phyloP scores from a whole-genome alignment of 176 grass and related monocot species.

The Carex pumila region DNA sequence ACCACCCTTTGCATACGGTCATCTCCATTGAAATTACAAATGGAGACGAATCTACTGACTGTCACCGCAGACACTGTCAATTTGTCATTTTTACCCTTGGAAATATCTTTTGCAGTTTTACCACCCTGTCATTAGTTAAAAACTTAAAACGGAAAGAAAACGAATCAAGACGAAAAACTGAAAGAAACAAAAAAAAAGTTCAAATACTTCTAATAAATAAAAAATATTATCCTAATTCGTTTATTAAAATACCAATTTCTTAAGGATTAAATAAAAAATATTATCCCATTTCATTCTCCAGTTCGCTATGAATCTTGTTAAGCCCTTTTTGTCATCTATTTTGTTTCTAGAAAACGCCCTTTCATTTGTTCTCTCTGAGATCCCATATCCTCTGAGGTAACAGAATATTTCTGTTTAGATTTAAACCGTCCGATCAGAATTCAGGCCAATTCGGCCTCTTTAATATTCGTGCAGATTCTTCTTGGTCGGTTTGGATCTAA shows the following conservation, averaged over 20 bases:
- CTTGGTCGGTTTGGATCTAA: too few relatives aligned
- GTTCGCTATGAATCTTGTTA: slow-evolving; percentile 1
- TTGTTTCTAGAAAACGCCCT: slow-evolving; percentile 28
- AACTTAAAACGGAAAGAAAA: background rate
- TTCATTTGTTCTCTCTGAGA: slow-evolving; percentile 25
- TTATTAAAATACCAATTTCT: background rate
- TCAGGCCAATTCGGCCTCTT: too few relatives aligned
- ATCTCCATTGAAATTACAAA: background rate
- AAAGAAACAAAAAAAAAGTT: background rate
- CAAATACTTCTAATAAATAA: background rate
- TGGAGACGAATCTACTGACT: background rate
- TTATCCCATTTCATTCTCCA: slow-evolving; percentile 4
- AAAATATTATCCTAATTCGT: background rate
- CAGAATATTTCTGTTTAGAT: too few relatives aligned
- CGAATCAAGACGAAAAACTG: background rate
- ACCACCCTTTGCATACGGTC: too few relatives aligned
- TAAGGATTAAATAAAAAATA: background rate
- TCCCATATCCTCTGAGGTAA: too few relatives aligned
- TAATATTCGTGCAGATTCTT: too few relatives aligned
- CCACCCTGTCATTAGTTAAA: background rate
- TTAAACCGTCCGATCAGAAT: too few relatives aligned
- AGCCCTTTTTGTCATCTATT: background rate
- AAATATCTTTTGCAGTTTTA: background rate
- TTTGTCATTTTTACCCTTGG: slow-evolving; percentile 3
- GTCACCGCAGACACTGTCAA: background rate